These are phyloP conservation scores for Zelopaecilomyces penicillatus DNA, from an alignment of 2,329 filamentous ascomycete species.

Conservation along the genomic window DNA sequence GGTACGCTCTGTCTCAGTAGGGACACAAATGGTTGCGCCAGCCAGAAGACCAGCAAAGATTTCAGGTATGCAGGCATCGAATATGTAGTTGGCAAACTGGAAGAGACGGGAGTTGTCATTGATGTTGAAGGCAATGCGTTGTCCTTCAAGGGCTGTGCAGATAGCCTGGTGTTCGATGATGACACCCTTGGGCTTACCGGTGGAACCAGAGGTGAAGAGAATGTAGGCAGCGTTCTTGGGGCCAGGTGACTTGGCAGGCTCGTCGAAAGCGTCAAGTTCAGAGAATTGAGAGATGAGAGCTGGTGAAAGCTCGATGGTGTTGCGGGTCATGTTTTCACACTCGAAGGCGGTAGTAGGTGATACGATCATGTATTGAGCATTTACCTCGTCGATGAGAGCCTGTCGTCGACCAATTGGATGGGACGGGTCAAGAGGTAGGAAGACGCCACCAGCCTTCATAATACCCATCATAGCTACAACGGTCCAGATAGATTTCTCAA, in stretches of 20 bases:
- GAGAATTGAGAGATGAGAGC: not conserved
- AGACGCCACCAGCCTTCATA: slow-evolving; percentile 19
- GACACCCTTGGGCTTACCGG: slow-evolving; percentile 1
- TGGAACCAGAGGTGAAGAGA: slow-evolving; percentile 3
- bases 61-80: slow-evolving; percentile 2
- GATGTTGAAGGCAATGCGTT: not conserved
- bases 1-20: slow-evolving; percentile 3
- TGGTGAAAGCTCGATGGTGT: not conserved
- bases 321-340: not conserved
- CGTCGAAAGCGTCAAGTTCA: not conserved
- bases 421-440: slow-evolving; percentile 18
- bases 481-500: slow-evolving; percentile 14
- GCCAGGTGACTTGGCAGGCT: not conserved
- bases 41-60: not conserved
- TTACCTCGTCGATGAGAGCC: slow-evolving; percentile 7
- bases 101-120: not conserved
- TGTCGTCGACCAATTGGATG: slow-evolving; percentile 5
- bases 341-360: slow-evolving; percentile 1
- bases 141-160: not conserved
- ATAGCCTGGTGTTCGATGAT: slow-evolving; percentile 1
- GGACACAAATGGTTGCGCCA: slow-evolving; percentile 5
- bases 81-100: slow-evolving; percentile 10
- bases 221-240: not conserved
- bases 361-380: slow-evolving; percentile 7
- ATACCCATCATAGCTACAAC: slow-evolving; percentile 16